Evolutionary conservation across 306 rosid genomes (phyloP).

Genomic region (Begonia loranthoides): DNA sequence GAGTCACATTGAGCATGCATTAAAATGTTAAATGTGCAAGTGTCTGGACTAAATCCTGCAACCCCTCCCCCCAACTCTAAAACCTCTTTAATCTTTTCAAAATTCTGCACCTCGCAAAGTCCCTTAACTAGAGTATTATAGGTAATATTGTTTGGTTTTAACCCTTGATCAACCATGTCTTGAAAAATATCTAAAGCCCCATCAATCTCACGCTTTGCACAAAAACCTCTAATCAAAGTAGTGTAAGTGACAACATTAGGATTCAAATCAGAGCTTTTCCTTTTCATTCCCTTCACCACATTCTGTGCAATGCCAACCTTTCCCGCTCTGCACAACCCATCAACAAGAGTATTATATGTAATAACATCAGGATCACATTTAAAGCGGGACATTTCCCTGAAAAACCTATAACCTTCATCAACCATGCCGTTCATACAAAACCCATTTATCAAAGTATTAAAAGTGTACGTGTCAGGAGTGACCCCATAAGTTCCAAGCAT

Average conservation of each 20-base stretch:
- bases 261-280: conserved; percentile 40
- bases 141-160: conserved; percentile 47
- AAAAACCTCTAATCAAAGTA: conserved; percentile 64
- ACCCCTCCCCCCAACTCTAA: conserved; percentile 27
- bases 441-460: conserved; percentile 70
- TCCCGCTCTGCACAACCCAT: conserved; percentile 78
- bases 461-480: conserved; percentile 41
- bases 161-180: conserved; percentile 53
- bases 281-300: conserved; percentile 60
- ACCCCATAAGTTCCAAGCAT: conserved; percentile 70
- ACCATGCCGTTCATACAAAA: conserved; percentile 65
- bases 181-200: conserved; percentile 54
- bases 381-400: conserved; percentile 41
- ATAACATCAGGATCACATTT: conserved; percentile 53
- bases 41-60: conserved; percentile 41
- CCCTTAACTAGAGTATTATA: conserved; percentile 69
- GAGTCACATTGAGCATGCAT: conserved; percentile 47
- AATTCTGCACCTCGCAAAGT: conserved; percentile 45
- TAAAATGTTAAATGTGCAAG: conserved; percentile 66
- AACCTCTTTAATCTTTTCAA: conserved; percentile 43
- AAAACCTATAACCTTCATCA: conserved; percentile 52
- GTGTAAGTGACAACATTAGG: conserved; percentile 76
- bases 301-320: conserved; percentile 45
- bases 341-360: conserved; percentile 67
- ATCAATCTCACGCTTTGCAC: conserved; percentile 46